Percentiles rank a stretch among this genome's conserved stretches.
These are phyloP conservation scores for Lolium multiflorum DNA, from an alignment of 176 grass and related monocot genomes.

Conservation along the genomic window DNA sequence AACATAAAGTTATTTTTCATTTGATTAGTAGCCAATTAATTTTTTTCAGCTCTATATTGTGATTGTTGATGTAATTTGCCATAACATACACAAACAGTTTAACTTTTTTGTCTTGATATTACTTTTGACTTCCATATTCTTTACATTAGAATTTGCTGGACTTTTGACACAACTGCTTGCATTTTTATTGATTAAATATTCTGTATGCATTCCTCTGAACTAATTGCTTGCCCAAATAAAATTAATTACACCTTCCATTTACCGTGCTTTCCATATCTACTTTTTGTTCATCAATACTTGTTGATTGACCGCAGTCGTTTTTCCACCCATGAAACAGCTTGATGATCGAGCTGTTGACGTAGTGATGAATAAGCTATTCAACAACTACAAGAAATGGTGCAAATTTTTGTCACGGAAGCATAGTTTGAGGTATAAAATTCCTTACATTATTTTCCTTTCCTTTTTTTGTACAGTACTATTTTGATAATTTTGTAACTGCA, in stretches of 20 bases:
- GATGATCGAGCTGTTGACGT: constrained; percentile 86
- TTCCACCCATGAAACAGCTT: constrained; percentile 61
- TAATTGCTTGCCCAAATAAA: constrained; percentile 32
- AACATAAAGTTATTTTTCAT: neutral
- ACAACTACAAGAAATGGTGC: constrained; percentile 95
- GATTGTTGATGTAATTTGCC: neutral
- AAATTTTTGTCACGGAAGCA: constrained; percentile 92
- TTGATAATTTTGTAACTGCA: constrained; percentile 46
- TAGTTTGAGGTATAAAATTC: constrained; percentile 69
- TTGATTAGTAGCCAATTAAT: constrained; percentile 7
- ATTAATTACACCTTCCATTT: constrained; percentile 29
- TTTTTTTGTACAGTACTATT: constrained; percentile 31
- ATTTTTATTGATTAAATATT: constrained; percentile 16
- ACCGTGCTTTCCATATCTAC: constrained; percentile 5
- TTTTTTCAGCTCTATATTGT: neutral
- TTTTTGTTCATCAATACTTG: constrained; percentile 12
- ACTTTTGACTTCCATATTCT: neutral
- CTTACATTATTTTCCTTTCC: neutral
- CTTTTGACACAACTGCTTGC: neutral
- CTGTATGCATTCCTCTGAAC: constrained; percentile 12
- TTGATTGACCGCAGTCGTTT: constrained; percentile 27
- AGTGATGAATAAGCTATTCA: constrained; percentile 88
- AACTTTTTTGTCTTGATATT: constrained; percentile 6
- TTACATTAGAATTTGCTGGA: constrained; percentile 23
- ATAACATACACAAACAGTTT: constrained; percentile 20